Base-by-base conservation (phyloP, 495 filamentous ascomycete genomes). In the Pseudomonodictys pantanalensis region DNA sequence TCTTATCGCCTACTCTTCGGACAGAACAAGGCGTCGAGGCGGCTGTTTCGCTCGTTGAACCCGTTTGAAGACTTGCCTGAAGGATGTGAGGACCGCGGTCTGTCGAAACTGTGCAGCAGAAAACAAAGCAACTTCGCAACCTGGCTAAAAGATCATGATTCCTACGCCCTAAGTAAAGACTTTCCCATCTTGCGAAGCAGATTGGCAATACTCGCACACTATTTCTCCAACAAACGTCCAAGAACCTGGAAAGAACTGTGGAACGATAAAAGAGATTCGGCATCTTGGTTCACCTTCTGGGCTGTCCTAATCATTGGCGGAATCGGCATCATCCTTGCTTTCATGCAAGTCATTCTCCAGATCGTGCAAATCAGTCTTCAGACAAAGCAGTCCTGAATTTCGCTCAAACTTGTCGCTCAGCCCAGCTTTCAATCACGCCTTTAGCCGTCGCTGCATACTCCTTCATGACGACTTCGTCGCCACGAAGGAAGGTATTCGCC, bases 401-500 rank as follows among this genome's bases (percentile, higher is more conserved):
- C 17, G 22, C 9, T 58, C 29, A 58, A 2, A 58, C 43, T 22
- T 28, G 9, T 28, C 57, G 38, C 20, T 60, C 57, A 8, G 29
- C 41, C 77, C 77, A 80, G 50, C 75, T 78, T 53, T 77, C 68
- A 41, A 79, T 73, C 6, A 79, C 56, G 0, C 76, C 77, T 45
- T 64, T 62, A 6, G 64, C 48, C 0, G 71, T 78, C 6, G 69
- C 22, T 9, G 75, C 72, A 56, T 80, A 79, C 62, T 77, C 77
- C 59, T 73, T 77, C 17, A 78, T 33, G 8, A 50, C 52, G 8
- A 79, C 71, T 18, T 54, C 61, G 0, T 68, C 71, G 0, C 52
- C 72, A 3, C 69, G 61, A 0, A 76, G 39, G 49, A 74, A 76
- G 2, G 78, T 79, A 61, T 79, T 80, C 0, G 72, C 71, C 32